Evolutionary conservation across 148 eudicot genomes (phyloP), one percentile per base, ranked within the genome.

Genomic region (Beta vulgaris): DNA sequence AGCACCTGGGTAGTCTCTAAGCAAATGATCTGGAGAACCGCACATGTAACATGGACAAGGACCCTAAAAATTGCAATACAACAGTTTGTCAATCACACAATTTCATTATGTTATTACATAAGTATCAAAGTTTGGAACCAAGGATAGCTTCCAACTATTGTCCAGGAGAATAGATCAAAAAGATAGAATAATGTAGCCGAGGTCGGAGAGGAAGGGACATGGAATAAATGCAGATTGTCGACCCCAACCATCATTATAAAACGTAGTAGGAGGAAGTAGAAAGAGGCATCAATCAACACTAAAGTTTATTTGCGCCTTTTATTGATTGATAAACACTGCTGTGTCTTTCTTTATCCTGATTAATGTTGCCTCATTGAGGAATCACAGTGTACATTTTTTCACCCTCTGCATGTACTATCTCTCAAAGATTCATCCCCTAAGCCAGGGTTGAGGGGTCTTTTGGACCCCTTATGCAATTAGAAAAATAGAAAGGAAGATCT

Each of bases 21-120:
- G n/a, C n/a, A n/a, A n/a, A n/a, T n/a, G n/a, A n/a, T n/a, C n/a
- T n/a, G n/a, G n/a, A n/a, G n/a, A 87, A 44, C 93, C 91, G 76
- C 91, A 91, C 82, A 71, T 82, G 74, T 78, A 89, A 76, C 91
- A 89, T 31, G 86, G 85, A 37, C 88, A 91, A 32, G 54, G 77
- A 58, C 77, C 88, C 92, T 91, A 84, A 68, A 60, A n/a, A n/a
- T n/a, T n/a, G n/a, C n/a, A n/a, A 18, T 25, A 61, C 51, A 82
- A 48, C 60, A 74, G 25, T 19, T 34, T 5, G 69, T 49, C 34
- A 61, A 23, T 55, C 13, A 61, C 26, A 60, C 26, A 74, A 31
- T n/a, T 26, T 21, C 28, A 44, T 7, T 37, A 74, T 15, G n/a
- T 12, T 13, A 57, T 32, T 9, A 73, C 43, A 73, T 26, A 16